phyloP scores from a whole-genome alignment of 208 protist species.

The Porcisia hertigi region DNA sequence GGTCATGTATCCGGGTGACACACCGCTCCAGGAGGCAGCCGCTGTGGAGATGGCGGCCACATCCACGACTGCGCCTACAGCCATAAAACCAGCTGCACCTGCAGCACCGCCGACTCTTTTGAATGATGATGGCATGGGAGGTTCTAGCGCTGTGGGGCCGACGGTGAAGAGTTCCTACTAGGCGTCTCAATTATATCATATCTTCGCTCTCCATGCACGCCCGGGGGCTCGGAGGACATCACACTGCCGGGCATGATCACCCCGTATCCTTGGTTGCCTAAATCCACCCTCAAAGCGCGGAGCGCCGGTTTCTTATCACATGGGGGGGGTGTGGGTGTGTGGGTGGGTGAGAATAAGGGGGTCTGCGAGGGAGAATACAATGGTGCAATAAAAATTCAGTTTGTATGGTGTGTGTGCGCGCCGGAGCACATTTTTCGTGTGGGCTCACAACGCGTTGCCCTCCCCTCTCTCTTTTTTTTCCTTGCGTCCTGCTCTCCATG shows the following conservation, averaged over 20 bases:
- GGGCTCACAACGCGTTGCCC: no score
- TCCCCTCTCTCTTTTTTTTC: background rate
- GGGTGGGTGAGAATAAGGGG: background rate
- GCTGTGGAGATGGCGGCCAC: conserved; percentile 15
- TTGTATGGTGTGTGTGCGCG: background rate
- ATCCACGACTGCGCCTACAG: background rate
- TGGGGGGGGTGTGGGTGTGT: background rate
- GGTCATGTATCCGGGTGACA: conserved; percentile 53
- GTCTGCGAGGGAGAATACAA: background rate
- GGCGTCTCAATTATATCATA: conserved; percentile 4
- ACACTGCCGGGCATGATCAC: background rate
- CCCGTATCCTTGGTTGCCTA: background rate
- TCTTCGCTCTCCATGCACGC: conserved; percentile 12
- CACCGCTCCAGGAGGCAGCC: conserved; percentile 43
- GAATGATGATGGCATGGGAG: background rate
- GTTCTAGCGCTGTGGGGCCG: background rate
- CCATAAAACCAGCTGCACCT: conserved; percentile 1
- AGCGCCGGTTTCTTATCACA: background rate
- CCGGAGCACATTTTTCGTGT: background rate
- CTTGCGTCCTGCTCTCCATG: background rate
- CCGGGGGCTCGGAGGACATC: conserved; percentile 7
- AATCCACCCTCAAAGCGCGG: background rate
- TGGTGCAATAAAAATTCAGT: background rate
- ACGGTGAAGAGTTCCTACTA: background rate
- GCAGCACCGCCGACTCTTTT: background rate